Evolutionary conservation across 2,329 filamentous ascomycete species (phyloP), one percentile per base, ranked within the genome.

Genomic region (Verticillium zaregamsianum): DNA sequence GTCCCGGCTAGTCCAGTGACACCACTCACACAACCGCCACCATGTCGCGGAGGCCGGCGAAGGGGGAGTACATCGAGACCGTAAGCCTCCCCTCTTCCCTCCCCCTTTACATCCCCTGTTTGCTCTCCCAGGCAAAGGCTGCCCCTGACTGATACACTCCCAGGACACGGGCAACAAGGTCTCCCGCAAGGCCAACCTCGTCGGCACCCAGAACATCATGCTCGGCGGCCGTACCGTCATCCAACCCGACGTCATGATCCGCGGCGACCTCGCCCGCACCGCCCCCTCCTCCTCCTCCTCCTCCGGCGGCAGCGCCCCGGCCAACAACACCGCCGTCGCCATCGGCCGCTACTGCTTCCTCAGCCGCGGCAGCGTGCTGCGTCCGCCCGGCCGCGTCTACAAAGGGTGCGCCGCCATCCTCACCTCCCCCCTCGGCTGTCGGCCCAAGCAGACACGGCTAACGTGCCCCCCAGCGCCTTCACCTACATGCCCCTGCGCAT

Each of bases 121-220:
- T 8, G 7, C 31, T 55, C 17, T 9, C 3, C 33, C 33, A 8
- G 7, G 33, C 57, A 54, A 7, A 55, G 23, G 28, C 28, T 23
- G 25, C 17, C 25, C 7, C 59, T 49, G 31, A 59, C 59, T 63
- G 54, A 64, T 62, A 59, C 57, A 40, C 39, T 1, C 31, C 23
- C 68, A 96, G 93, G 94, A 98, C 78, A 97, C 93, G 3, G 95
- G 95, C 68, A 99, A 99, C 85, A 98, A 98, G 80, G 95, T 99
- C 70, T 94, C 93, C 45, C 92, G 95, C 67, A 92, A 92, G 68
- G 91, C 92, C 65, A 89, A 90, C 73, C 92, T 99, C 68, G 91
- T 96, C 71, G 95, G 95, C 70, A 97, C 94, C 25, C 93, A 96
- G 69, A 96, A 98, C 78, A 98, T 99, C 77, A 97, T 97, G 77